Base-by-base conservation (phyloP, 1,284 basidiomycete species). In the Cutaneotrichosporon mucoides region DNA sequence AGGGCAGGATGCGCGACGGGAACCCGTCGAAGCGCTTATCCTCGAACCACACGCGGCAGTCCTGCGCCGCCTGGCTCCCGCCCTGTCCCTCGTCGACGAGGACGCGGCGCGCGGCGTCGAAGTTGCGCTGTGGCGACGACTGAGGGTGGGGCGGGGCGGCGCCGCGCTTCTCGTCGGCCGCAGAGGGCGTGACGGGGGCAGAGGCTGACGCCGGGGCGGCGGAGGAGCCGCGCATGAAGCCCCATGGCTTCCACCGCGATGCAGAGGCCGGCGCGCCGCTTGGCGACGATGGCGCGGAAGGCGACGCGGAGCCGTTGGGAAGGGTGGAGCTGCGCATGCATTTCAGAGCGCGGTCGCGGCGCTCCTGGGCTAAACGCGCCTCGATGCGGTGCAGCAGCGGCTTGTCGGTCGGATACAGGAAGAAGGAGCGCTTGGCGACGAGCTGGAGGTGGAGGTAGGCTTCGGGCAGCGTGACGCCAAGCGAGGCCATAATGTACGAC, bases 1-100 rank as follows among this genome's bases (percentile, higher is more conserved):
- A 95, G 44, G 92, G 91, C 61, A 97, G 77, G 65, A 99, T 93
- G 37, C 93, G 84, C 70, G 90, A 93, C 6, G 95, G 94, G 80
- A 99, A 94, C 66, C 94, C 94, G 72, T 99, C 93, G 74, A 98
- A 99, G 61, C 90, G 81, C 42, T 85, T 83, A 76, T 93, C 90
- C 68, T 92, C 88, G 78, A 97, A 96, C 94, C 94, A 98, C 9
- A 86, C 82, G 75, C 88, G 85, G 65, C 70, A 71, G 52, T 64
- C 66, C 51, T 55, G 58, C 38, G 63, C 64, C n/a, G 47, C 62
- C 53, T 60, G 59, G 49, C 62, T 69, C 11, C 64, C 67, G 15
- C 66, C 68, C 40, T 53, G 58, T 4, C 44, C 68, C 43, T 71
- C 69, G 33, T 73, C 67, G 37, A 53, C 53, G 57, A 69, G 48